phyloP scores from a whole-genome alignment of 495 filamentous ascomycete genomes.

The Margaritispora aquatica region DNA sequence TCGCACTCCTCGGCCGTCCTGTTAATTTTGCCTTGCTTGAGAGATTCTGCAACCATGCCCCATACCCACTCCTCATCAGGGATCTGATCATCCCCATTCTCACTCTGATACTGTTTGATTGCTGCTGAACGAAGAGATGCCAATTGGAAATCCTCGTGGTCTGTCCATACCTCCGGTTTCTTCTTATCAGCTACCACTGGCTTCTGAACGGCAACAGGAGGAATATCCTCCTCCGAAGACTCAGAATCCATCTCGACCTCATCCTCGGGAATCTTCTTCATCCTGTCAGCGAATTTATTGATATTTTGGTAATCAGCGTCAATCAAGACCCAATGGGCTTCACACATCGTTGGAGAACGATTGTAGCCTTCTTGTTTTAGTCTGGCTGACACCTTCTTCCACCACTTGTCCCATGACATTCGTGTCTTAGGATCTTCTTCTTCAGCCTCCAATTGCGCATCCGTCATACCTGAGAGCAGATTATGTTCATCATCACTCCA shows the following conservation, averaged over 20 bases:
- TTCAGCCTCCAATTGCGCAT: conserved; percentile 10
- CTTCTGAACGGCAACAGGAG: too few species aligned
- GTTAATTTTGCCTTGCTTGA: background rate
- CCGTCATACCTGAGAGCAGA: conserved; percentile 5
- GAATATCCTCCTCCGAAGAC: background rate
- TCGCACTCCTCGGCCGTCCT: background rate
- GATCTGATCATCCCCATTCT: background rate
- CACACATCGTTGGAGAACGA: conserved; percentile 1
- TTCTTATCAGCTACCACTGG: too few species aligned
- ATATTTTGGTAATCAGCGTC: background rate
- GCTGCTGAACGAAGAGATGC: background rate
- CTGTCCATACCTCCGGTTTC: background rate
- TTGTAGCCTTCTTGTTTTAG: conserved; percentile 4
- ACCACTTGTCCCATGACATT: conserved; percentile 5
- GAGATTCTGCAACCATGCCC: background rate
- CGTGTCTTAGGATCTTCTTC: background rate
- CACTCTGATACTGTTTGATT: background rate
- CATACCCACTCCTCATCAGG: background rate
- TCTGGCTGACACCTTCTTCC: conserved; percentile 5
- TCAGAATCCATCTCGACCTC: background rate
- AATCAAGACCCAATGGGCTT: conserved; percentile 6
- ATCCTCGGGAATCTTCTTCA: background rate
- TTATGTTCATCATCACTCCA: conserved; percentile 11
- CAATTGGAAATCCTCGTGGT: conserved; percentile 2
- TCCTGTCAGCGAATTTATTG: background rate